Conservation (phyloP, 2,329 filamentous ascomycete genomes). For the Scytalidium sp. region DNA sequence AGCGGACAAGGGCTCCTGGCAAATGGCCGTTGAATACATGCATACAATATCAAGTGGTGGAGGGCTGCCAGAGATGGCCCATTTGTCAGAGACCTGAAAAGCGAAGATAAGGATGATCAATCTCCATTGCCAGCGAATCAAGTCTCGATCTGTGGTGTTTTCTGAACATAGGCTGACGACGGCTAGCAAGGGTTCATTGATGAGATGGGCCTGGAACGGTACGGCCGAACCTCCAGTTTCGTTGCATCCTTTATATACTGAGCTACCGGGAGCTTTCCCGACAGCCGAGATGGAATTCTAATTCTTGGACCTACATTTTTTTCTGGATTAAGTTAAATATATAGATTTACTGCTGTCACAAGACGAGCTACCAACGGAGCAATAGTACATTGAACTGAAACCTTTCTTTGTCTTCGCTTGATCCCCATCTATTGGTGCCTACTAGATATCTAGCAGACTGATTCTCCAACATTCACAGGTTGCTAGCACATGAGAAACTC, state of each 20-base stretch:
- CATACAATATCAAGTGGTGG: constrained; percentile 37
- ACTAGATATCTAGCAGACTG: too few relatives aligned
- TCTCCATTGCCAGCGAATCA: constrained; percentile 23
- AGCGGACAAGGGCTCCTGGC: constrained; percentile 43
- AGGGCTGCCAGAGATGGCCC: constrained; percentile 40
- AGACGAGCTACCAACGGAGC: too few relatives aligned
- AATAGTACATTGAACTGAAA: too few relatives aligned
- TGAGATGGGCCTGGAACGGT: constrained; percentile 26
- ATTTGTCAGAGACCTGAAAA: constrained; percentile 39
- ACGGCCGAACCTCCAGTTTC: constrained; percentile 21
- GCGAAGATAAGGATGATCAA: constrained; percentile 7
- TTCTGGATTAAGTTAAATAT: too few relatives aligned
- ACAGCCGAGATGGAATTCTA: too few relatives aligned
- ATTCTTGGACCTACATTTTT: too few relatives aligned
- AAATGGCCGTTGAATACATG: constrained; percentile 39
- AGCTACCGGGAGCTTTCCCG: too few relatives aligned
- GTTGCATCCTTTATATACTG: constrained; percentile 17
- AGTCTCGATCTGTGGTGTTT: not conserved
- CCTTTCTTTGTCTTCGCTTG: too few relatives aligned
- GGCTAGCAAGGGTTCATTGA: constrained; percentile 17
- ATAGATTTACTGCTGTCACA: too few relatives aligned
- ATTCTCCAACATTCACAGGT: too few relatives aligned
- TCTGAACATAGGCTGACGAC: constrained; percentile 4
- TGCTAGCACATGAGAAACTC: too few relatives aligned
- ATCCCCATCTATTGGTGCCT: too few relatives aligned